Evolutionary conservation across 305 asterid species (phyloP).

Genomic region (Rubia occidens): DNA sequence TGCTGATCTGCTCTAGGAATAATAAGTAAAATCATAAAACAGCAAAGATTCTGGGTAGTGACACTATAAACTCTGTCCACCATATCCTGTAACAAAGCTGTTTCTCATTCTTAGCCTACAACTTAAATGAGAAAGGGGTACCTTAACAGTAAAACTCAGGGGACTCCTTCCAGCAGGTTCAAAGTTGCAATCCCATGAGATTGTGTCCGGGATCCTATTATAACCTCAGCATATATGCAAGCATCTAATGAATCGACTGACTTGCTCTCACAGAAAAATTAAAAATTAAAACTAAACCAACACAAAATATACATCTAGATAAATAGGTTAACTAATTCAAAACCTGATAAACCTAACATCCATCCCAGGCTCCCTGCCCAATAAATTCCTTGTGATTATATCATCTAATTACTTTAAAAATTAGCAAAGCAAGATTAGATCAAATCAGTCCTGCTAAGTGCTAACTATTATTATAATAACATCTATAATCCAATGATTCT

Average conservation of each 20-base stretch:
- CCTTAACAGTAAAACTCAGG: slow-evolving; percentile 85
- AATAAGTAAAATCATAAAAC: background rate
- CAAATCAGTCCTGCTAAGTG: background rate
- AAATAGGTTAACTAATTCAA: background rate
- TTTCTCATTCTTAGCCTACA: slow-evolving; percentile 4
- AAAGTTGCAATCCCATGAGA: slow-evolving; percentile 93
- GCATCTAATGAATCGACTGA: slow-evolving; percentile 71
- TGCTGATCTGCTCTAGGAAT: background rate
- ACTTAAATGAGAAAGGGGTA: slow-evolving; percentile 24
- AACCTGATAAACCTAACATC: background rate
- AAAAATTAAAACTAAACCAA: background rate
- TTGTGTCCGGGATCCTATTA: slow-evolving; percentile 88
- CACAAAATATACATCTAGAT: background rate
- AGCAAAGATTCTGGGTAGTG: background rate
- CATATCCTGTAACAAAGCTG: background rate
- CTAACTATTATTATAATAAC: background rate
- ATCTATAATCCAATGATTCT: background rate
- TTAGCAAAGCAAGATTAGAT: background rate
- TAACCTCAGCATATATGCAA: slow-evolving; percentile 78
- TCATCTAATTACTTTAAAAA: background rate
- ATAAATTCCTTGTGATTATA: background rate
- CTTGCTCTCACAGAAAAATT: slow-evolving; percentile 21
- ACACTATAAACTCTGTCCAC: background rate
- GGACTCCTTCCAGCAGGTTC: slow-evolving; percentile 89
- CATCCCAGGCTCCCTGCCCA: background rate